Evolutionary conservation across 768 basidiomycete genomes (phyloP).

Genomic region (Lepiota venenata): DNA sequence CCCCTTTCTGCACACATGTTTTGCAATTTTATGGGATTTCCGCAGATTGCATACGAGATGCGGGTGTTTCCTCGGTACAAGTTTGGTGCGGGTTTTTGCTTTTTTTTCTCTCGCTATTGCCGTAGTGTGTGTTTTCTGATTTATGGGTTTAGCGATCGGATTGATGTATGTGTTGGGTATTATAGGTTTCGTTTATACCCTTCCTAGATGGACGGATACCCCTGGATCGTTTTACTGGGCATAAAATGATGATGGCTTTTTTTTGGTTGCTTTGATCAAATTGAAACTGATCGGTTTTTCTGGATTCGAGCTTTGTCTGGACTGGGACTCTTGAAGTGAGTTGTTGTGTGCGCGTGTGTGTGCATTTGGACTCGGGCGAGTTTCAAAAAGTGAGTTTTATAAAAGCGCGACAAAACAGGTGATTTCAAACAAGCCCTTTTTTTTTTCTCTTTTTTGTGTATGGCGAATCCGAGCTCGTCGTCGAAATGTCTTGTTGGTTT

Average conservation of each 20-base stretch:
- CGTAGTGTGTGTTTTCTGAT: too few relatives aligned
- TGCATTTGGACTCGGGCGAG: too few relatives aligned
- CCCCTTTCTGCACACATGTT: conserved; percentile 81
- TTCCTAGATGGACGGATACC: conserved; percentile 29
- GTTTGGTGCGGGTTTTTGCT: conserved; percentile 36
- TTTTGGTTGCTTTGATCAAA: not conserved
- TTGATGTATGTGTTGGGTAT: conserved; percentile 58
- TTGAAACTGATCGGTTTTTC: too few relatives aligned
- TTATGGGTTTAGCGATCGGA: conserved; percentile 63
- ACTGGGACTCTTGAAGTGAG: too few relatives aligned
- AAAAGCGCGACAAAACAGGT: too few relatives aligned
- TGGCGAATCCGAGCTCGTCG: conserved; percentile 7
- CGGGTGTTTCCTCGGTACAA: conserved; percentile 46
- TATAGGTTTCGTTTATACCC: conserved; percentile 48
- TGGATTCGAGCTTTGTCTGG: too few relatives aligned
- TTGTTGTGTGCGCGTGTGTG: too few relatives aligned
- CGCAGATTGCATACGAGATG: conserved; percentile 60
- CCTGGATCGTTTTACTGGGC: conserved; percentile 21
- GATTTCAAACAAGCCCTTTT: too few relatives aligned
- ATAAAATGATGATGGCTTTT: not conserved
- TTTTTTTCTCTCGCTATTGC: too few relatives aligned
- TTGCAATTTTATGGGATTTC: conserved; percentile 95
- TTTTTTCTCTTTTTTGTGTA: not conserved
- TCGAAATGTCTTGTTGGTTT: conserved; percentile 6
- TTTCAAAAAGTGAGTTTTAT: too few relatives aligned